A percentile compares a stretch with the other conserved stretches of the same genome.
Conservation (phyloP, 129 eudicot species). For the Helichrysum umbraculigerum region DNA sequence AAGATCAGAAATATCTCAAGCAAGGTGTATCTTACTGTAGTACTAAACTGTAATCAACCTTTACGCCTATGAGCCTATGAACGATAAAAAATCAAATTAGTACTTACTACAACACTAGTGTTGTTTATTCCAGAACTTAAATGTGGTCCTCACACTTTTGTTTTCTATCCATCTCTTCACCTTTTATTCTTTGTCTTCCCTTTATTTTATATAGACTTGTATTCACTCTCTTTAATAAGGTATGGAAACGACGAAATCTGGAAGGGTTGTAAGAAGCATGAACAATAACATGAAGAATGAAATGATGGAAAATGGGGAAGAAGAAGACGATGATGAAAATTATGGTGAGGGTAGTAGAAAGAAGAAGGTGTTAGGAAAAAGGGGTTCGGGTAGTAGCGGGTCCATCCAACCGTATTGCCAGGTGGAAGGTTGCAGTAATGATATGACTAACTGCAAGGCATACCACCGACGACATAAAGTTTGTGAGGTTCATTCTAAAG, state of each 20-base stretch:
- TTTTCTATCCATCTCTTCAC: conserved; percentile 33
- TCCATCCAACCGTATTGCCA: conserved; percentile 66
- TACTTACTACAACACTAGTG: conserved; percentile 32
- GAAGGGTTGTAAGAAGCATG: conserved; percentile 44
- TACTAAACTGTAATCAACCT: background rate
- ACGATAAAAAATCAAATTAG: conserved; percentile 2
- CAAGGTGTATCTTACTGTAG: background rate
- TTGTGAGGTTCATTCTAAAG: conserved; percentile 78
- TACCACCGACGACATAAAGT: conserved; percentile 93
- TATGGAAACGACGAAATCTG: conserved; percentile 60
- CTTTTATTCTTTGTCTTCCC: conserved; percentile 25
- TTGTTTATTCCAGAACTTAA: conserved; percentile 35
- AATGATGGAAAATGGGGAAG: conserved; percentile 38
- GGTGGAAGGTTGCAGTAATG: conserved; percentile 62
- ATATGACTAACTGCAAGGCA: conserved; percentile 63
- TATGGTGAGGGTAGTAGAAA: conserved; percentile 46
- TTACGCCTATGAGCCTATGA: conserved; percentile 5
- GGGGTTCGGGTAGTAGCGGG: conserved; percentile 51
- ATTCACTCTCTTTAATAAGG: conserved; percentile 21
- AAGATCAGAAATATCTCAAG: background rate
- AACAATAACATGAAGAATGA: conserved; percentile 42
- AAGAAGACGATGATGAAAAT: conserved; percentile 53
- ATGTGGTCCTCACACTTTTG: conserved; percentile 67
- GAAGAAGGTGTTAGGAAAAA: conserved; percentile 48
- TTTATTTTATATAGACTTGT: conserved; percentile 24